These are phyloP conservation scores for Penicillium polonicum DNA, from an alignment of 2,329 filamentous ascomycete species.

Conservation along the genomic window DNA sequence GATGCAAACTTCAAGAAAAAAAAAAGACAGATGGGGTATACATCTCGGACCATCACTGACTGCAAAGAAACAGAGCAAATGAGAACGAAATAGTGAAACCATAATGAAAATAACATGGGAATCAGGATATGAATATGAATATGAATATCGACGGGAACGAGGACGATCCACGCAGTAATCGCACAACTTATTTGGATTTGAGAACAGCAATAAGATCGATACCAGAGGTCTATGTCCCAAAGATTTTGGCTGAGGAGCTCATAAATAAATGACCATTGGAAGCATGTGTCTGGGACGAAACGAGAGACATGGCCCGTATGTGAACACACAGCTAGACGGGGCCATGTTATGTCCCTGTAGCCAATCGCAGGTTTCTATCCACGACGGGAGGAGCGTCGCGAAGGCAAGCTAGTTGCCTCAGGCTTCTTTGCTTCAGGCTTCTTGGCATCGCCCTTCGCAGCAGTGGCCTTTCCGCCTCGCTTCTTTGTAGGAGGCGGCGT, in stretches of 20 bases:
- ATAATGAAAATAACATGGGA: constrained; percentile 8
- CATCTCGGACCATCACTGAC: constrained; percentile 21
- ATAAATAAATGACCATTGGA: background rate
- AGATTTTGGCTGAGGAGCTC: background rate
- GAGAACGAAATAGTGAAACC: background rate
- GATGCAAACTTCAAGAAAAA: constrained; percentile 10
- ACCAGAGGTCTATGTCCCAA: background rate
- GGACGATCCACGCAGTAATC: background rate
- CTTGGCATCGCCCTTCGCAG: constrained; percentile 8
- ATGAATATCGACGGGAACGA: constrained; percentile 1
- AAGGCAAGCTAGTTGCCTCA: constrained; percentile 15
- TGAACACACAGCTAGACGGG: background rate
- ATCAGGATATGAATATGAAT: constrained; percentile 10
- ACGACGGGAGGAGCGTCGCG: constrained; percentile 24
- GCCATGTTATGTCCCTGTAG: background rate
- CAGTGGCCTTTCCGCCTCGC: constrained; percentile 11
- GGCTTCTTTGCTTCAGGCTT: constrained; percentile 13
- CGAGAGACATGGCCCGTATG: background rate
- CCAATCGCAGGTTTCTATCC: constrained; percentile 8
- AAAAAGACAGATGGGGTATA: constrained; percentile 23
- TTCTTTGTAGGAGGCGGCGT: constrained; percentile 17
- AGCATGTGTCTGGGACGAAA: background rate
- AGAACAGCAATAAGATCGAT: background rate
- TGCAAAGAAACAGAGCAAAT: constrained; percentile 10
- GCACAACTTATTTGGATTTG: background rate